Percentiles rank a stretch among this genome's conserved stretches.
phyloP scores from a whole-genome alignment of 345 rosid species.

The Linum lewisii region DNA sequence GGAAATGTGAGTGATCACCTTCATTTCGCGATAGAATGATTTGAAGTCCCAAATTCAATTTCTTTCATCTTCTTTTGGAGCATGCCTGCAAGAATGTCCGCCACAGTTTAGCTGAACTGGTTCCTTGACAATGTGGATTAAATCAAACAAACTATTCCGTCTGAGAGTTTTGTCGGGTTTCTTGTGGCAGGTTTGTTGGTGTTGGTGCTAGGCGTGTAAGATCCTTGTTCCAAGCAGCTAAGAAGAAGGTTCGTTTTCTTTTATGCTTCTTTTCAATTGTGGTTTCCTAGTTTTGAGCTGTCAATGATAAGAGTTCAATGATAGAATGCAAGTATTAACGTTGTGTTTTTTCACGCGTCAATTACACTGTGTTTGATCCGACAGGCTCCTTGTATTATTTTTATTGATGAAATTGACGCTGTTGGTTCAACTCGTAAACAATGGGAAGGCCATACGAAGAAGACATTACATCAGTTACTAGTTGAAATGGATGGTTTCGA shows the following conservation, averaged over 20 bases:
- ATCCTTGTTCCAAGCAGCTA: constrained; percentile 95
- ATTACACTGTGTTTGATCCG: constrained; percentile 12
- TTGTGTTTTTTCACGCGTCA: neutral
- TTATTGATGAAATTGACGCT: constrained; percentile 97
- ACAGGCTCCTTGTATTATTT: constrained; percentile 96
- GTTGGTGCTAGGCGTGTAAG: constrained; percentile 97
- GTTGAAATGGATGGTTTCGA: constrained; percentile 99
- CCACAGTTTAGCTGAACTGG: neutral
- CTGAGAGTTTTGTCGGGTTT: constrained; percentile 12
- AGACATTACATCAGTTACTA: constrained; percentile 94
- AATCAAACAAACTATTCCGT: constrained; percentile 3
- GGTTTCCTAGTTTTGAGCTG: neutral
- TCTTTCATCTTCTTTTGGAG: constrained; percentile 1
- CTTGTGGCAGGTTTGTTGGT: constrained; percentile 81
- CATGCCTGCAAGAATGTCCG: neutral
- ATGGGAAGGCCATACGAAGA: constrained; percentile 99
- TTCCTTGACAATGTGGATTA: neutral
- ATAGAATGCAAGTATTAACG: neutral
- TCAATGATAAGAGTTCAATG: constrained; percentile 6
- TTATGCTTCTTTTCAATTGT: neutral
- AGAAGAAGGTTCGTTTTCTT: constrained; percentile 56
- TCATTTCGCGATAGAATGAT: neutral
- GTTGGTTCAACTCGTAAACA: constrained; percentile 96
- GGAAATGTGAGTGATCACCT: constrained; percentile 67
- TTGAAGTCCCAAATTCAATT: neutral